A percentile compares a stretch with the other conserved stretches of the same genome.
Conservation (phyloP, 805 yeast species). For the Starmerella khaoyaiensis region DNA sequence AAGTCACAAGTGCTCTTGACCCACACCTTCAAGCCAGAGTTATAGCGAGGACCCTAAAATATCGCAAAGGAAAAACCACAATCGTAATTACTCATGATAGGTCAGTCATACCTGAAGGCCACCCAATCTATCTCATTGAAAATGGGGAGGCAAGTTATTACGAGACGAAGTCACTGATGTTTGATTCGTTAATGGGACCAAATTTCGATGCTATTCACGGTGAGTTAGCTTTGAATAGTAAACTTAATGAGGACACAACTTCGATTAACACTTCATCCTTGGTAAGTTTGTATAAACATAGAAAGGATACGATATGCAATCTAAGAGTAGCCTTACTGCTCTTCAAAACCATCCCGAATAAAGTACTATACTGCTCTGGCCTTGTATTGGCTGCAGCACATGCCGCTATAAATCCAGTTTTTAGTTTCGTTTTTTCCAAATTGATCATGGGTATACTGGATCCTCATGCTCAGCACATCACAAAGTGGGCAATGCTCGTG, state of each 20-base stretch:
- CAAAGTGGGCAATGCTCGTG: conserved; percentile 57
- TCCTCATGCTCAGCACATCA: conserved; percentile 21
- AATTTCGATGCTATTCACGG: too few species aligned
- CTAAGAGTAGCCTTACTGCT: background rate
- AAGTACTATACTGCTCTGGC: conserved; percentile 35
- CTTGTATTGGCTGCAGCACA: conserved; percentile 39
- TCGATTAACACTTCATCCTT: too few species aligned
- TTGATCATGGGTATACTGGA: conserved; percentile 54
- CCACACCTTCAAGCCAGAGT: conserved; percentile 34
- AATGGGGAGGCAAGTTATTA: conserved; percentile 37
- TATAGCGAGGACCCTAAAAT: conserved; percentile 38
- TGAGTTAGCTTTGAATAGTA: background rate
- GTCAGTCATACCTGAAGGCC: conserved; percentile 42
- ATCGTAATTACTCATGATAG: conserved; percentile 71
- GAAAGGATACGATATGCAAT: too few species aligned
- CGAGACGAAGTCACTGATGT: too few species aligned
- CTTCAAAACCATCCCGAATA: conserved; percentile 14
- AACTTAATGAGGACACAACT: background rate
- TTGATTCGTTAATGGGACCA: too few species aligned
- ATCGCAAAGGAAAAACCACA: conserved; percentile 63
- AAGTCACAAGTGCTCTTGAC: conserved; percentile 75
- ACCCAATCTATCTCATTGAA: conserved; percentile 46
- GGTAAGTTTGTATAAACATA: too few species aligned
- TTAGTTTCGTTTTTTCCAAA: conserved; percentile 65
- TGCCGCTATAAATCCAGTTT: conserved; percentile 60